phyloP scores from a whole-genome alignment of 2,329 filamentous ascomycete genomes.

The Alternaria tenuissima region DNA sequence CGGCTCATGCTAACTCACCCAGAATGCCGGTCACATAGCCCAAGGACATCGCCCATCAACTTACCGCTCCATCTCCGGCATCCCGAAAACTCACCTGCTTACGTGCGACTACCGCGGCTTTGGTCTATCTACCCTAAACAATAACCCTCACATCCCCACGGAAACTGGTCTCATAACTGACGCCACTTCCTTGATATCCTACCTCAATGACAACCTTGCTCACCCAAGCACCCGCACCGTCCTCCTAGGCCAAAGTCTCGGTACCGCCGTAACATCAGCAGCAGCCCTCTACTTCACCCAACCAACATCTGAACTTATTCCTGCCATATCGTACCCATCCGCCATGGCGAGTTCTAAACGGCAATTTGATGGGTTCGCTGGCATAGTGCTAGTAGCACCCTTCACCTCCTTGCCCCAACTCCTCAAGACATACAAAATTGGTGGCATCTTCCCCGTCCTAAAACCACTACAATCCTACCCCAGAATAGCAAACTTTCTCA shows the following conservation, averaged over 20 bases:
- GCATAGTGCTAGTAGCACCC: conserved; percentile 78
- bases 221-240: conserved; percentile 77
- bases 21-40: conserved; percentile 87
- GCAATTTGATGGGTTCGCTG: conserved; percentile 70
- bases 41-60: conserved; percentile 78
- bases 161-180: conserved; percentile 85
- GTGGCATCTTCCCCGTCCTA: conserved; percentile 81
- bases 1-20: conserved; percentile 13
- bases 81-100: conserved; percentile 77
- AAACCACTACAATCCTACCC: conserved; percentile 76
- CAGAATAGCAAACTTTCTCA: conserved; percentile 67
- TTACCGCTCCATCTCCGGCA: conserved; percentile 78
- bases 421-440: conserved; percentile 78
- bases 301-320: conserved; percentile 31
- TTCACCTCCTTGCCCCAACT: conserved; percentile 80
- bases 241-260: conserved; percentile 85
- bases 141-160: conserved; percentile 62
- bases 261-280: conserved; percentile 82
- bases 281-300: conserved; percentile 74
- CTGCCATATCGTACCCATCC: conserved; percentile 35
- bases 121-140: conserved; percentile 76
- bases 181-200: conserved; percentile 75
- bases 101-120: conserved; percentile 92
- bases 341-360: background rate
- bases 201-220: conserved; percentile 69